Percentiles rank a stretch among this genome's conserved stretches.
Conservation (phyloP, 495 filamentous ascomycete species). For the Clohesyomyces aquaticus region DNA sequence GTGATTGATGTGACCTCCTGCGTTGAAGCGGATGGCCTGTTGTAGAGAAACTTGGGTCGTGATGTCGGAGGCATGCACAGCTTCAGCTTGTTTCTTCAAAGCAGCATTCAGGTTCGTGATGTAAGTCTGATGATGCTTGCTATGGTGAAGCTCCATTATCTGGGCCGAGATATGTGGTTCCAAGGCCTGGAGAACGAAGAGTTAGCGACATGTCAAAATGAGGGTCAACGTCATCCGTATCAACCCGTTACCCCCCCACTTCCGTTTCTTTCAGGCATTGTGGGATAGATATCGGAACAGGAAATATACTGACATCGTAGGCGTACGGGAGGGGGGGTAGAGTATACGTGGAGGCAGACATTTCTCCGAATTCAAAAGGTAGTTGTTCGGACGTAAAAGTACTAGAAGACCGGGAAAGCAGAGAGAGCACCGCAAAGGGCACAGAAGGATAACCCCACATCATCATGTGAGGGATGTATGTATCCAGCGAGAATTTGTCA, state of each 20-base stretch:
- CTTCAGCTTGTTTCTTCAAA: conserved; percentile 36
- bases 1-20: conserved; percentile 52
- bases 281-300: no score
- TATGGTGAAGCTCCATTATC: conserved; percentile 52
- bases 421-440: conserved; percentile 15
- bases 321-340: conserved; percentile 40
- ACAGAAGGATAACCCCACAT: conserved; percentile 14
- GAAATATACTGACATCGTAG: conserved; percentile 36
- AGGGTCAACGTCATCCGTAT: no score
- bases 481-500: background rate
- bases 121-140: conserved; percentile 51
- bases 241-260: no score
- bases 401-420: background rate
- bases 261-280: no score
- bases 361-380: conserved; percentile 33
- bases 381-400: conserved; percentile 24
- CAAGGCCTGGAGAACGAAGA: conserved; percentile 38
- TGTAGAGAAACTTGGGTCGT: conserved; percentile 41
- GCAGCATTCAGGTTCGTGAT: conserved; percentile 48
- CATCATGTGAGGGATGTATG: background rate
- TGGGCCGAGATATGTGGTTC: conserved; percentile 49
- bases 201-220: background rate
- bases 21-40: conserved; percentile 46
- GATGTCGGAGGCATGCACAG: conserved; percentile 36
- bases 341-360: conserved; percentile 33